A percentile compares a stretch with the other conserved stretches of the same genome.
These are phyloP conservation scores for Omphalotus guepiniiformis DNA, from an alignment of 768 basidiomycete species.

Conservation along the genomic window DNA sequence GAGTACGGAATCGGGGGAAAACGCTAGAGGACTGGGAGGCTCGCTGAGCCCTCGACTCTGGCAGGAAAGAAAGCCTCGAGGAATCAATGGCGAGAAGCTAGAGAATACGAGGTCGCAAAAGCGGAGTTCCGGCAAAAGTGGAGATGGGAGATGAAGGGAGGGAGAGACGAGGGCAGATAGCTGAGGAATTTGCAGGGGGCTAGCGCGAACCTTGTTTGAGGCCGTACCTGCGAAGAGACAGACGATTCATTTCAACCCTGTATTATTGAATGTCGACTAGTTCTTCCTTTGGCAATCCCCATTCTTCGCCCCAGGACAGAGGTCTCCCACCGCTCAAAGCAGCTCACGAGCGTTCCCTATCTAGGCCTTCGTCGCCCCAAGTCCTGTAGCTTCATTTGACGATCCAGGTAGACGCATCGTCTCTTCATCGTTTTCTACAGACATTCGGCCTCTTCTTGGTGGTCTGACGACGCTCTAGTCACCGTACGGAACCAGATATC, in stretches of 20 bases:
- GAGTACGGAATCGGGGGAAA: conserved; percentile 62
- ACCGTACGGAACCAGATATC: conserved; percentile 77
- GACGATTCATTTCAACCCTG: too few species aligned
- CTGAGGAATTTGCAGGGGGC: too few species aligned
- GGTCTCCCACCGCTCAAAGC: too few species aligned
- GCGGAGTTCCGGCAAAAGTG: not conserved
- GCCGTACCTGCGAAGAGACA: too few species aligned
- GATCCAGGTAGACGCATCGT: conserved; percentile 54
- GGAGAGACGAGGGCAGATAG: not conserved
- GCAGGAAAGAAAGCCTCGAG: conserved; percentile 32
- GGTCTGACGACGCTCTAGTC: conserved; percentile 43
- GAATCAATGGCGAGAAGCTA: conserved; percentile 4
- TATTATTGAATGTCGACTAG: too few species aligned
- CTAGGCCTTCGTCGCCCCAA: too few species aligned
- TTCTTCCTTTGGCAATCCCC: too few species aligned
- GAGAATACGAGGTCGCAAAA: not conserved
- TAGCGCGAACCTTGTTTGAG: too few species aligned
- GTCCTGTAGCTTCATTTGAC: conserved; percentile 54
- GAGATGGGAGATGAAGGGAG: conserved; percentile 14
- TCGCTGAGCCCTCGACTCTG: conserved; percentile 49
- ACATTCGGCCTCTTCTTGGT: conserved; percentile 18
- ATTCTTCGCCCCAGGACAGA: too few species aligned
- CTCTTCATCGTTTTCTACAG: conserved; percentile 14
- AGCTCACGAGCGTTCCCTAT: too few species aligned
- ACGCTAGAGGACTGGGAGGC: conserved; percentile 78